phyloP scores from a whole-genome alignment of 2,329 filamentous ascomycete species.

The Paecilomyces variotii region DNA sequence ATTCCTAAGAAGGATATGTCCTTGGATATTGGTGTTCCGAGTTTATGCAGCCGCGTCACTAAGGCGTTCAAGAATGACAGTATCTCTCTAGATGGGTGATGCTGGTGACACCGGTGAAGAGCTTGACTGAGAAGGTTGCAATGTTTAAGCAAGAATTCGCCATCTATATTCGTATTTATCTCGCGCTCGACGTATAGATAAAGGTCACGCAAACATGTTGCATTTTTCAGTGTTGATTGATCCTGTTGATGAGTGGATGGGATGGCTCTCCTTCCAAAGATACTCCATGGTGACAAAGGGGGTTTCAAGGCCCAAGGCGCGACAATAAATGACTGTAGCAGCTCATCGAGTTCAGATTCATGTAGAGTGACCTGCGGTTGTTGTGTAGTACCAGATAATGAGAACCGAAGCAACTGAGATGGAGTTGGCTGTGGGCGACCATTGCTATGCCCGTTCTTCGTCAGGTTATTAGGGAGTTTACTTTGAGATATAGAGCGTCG shows the following conservation, averaged over 20 bases:
- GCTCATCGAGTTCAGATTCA: constrained; percentile 6
- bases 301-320: constrained; percentile 13
- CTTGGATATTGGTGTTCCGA: constrained; percentile 7
- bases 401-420: constrained; percentile 25
- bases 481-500: neutral
- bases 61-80: constrained; percentile 23
- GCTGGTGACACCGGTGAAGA: constrained; percentile 16
- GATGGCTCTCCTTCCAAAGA: constrained; percentile 7
- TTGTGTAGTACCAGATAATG: constrained; percentile 17
- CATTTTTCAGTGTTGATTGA: neutral
- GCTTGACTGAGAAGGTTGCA: constrained; percentile 10
- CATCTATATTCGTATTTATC: constrained; percentile 7
- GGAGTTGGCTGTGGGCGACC: constrained; percentile 12
- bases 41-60: constrained; percentile 16
- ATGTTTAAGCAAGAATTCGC: constrained; percentile 4
- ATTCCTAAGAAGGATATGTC: constrained; percentile 18
- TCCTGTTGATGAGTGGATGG: constrained; percentile 1
- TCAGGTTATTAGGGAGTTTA: constrained; percentile 1
- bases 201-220: constrained; percentile 10
- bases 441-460: neutral
- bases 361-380: constrained; percentile 1
- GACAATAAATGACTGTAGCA: constrained; percentile 14
- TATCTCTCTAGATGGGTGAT: constrained; percentile 22
- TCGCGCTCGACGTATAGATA: constrained; percentile 17
- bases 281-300: constrained; percentile 14